Evolutionary conservation across 176 grass and related monocot genomes (phyloP).

Genomic region (Musa troglodytarum): DNA sequence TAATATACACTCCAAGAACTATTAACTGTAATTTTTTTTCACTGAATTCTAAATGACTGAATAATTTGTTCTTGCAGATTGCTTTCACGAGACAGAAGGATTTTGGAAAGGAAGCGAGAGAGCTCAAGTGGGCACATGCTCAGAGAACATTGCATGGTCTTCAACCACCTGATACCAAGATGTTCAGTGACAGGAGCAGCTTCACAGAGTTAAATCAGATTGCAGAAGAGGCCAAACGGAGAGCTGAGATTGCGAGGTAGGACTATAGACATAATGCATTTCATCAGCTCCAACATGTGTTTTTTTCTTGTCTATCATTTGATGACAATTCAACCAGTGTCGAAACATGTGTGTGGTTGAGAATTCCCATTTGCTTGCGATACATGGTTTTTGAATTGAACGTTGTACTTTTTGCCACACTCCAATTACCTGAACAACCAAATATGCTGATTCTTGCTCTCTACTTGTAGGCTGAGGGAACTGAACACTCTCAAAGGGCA

Average conservation of each 20-base stretch:
- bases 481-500: slow-evolving; percentile 52
- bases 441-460: not conserved
- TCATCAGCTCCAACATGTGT: not conserved
- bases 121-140: slow-evolving; percentile 71
- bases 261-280: not conserved
- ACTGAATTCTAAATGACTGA: not conserved
- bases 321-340: too few relatives aligned
- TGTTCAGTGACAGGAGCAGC: slow-evolving; percentile 39
- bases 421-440: not conserved
- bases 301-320: too few relatives aligned
- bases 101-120: slow-evolving; percentile 64
- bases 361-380: too few relatives aligned
- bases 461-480: slow-evolving; percentile 48
- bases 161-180: slow-evolving; percentile 33
- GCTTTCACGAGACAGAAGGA: slow-evolving; percentile 86
- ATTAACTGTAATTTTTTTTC: not conserved
- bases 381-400: not conserved
- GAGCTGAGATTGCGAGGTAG: slow-evolving; percentile 79
- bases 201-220: slow-evolving; percentile 64
- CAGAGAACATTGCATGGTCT: slow-evolving; percentile 82
- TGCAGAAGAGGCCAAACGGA: slow-evolving; percentile 59
- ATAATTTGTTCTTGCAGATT: slow-evolving; percentile 29
- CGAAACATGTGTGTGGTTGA: too few relatives aligned
- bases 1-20: not conserved
- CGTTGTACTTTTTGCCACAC: too few relatives aligned